Percentiles rank a stretch among this genome's conserved stretches.
phyloP scores from a whole-genome alignment of 2,329 filamentous ascomycete species.

The Penicillium sp. region DNA sequence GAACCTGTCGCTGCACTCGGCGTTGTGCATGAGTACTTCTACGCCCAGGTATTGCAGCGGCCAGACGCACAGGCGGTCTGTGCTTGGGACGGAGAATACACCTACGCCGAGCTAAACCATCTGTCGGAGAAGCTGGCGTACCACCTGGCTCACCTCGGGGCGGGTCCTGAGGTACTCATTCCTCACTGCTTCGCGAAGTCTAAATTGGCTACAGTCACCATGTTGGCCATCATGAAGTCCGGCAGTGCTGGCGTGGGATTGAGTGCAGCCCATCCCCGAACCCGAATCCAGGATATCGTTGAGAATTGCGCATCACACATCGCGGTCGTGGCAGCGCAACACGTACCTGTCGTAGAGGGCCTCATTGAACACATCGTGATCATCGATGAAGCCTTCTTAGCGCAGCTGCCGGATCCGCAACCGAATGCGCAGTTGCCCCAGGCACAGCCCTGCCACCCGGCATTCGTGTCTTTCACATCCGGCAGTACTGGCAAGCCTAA shows the following conservation, averaged over 20 bases:
- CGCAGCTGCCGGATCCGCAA: background rate
- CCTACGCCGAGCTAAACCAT: slow-evolving; percentile 22
- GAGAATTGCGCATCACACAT: background rate
- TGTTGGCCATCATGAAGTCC: slow-evolving; percentile 22
- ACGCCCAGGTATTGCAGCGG: background rate
- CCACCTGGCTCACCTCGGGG: slow-evolving; percentile 27
- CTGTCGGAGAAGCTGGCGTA: slow-evolving; percentile 30
- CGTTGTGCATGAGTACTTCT: slow-evolving; percentile 7
- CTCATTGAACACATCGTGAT: background rate
- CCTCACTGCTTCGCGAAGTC: slow-evolving; percentile 26
- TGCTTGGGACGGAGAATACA: slow-evolving; percentile 26
- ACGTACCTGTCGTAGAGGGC: background rate
- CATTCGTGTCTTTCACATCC: slow-evolving; percentile 62
- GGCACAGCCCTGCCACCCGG: slow-evolving; percentile 19
- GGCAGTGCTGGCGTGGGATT: slow-evolving; percentile 23
- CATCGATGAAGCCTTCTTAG: background rate
- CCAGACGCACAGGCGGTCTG: slow-evolving; percentile 10
- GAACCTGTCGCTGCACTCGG: slow-evolving; percentile 1
- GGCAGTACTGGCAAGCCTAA: slow-evolving; percentile 51
- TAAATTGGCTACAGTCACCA: slow-evolving; percentile 20
- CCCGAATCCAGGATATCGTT: background rate
- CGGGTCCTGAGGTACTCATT: slow-evolving; percentile 22
- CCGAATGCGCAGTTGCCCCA: background rate
- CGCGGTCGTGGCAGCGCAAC: background rate
- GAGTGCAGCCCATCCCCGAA: slow-evolving; percentile 18